Percentiles rank a stretch among this genome's conserved stretches.
Evolutionary conservation across 177 flowering plant species (phyloP).

Genomic region (Vitis hybrid): DNA sequence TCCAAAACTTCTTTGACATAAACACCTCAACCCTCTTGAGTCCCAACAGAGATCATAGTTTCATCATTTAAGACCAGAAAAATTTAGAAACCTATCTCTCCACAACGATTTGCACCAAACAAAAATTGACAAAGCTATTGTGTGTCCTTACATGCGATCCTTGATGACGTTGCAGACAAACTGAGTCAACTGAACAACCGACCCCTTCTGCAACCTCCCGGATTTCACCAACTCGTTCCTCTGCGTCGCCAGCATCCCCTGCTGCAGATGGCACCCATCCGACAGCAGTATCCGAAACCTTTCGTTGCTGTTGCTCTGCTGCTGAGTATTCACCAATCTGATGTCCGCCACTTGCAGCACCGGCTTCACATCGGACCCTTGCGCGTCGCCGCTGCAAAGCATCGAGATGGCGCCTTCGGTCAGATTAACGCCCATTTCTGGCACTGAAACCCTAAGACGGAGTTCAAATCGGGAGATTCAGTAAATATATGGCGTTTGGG

Average conservation of each 20-base stretch:
- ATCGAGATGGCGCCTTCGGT: conserved; percentile 60
- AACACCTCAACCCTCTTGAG: too few relatives aligned
- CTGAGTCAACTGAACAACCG: conserved; percentile 57
- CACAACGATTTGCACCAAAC: too few relatives aligned
- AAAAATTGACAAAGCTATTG: neutral
- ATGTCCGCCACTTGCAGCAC: conserved; percentile 69
- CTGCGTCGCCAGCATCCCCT: conserved; percentile 89
- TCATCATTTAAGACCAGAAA: too few relatives aligned
- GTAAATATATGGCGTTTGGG: neutral
- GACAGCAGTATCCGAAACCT: conserved; percentile 73
- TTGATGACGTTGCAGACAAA: conserved; percentile 69
- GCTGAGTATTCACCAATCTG: conserved; percentile 46
- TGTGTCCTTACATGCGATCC: conserved; percentile 48
- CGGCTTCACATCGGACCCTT: conserved; percentile 47
- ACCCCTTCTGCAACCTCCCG: conserved; percentile 65
- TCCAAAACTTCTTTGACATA: too few relatives aligned
- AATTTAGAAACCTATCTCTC: too few relatives aligned
- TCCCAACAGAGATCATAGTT: too few relatives aligned
- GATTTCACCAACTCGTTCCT: conserved; percentile 50
- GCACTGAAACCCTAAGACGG: neutral
- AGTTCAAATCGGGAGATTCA: neutral
- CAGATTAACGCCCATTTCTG: conserved; percentile 37
- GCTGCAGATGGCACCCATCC: conserved; percentile 67
- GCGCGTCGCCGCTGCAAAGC: conserved; percentile 37
- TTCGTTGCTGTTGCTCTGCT: conserved; percentile 32